Evolutionary conservation across 2,329 filamentous ascomycete genomes (phyloP).

Genomic region (Penicillium frequentans): DNA sequence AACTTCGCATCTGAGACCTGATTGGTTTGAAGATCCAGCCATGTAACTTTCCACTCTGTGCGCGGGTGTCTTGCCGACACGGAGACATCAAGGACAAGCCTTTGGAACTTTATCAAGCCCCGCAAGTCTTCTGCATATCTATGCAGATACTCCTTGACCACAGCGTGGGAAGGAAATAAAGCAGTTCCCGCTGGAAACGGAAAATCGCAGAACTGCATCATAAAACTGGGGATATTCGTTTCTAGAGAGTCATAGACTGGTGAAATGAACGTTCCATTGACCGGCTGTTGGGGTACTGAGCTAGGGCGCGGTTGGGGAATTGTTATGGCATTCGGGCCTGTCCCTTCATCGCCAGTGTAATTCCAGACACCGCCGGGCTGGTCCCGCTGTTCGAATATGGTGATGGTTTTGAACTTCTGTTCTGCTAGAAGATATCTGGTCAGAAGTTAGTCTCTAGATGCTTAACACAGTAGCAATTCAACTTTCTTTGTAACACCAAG

Average conservation of each 20-base stretch:
- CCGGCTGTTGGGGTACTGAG: not conserved
- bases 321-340: not conserved
- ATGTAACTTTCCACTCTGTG: constrained; percentile 7
- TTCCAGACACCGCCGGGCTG: constrained; percentile 9
- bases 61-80: not conserved
- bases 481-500: constrained; percentile 9
- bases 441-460: not conserved
- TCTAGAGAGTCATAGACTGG: constrained; percentile 11
- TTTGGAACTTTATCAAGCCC: constrained; percentile 1
- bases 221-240: constrained; percentile 10
- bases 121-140: constrained; percentile 8
- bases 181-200: constrained; percentile 1
- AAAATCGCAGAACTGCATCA: constrained; percentile 10
- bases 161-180: constrained; percentile 5
- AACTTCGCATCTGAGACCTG: not conserved
- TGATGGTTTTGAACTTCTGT: constrained; percentile 2
- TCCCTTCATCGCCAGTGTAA: constrained; percentile 7
- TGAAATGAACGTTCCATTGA: constrained; percentile 5
- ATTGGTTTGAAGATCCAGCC: constrained; percentile 1
- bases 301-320: constrained; percentile 1
- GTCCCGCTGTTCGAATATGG: constrained; percentile 9
- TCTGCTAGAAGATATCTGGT: constrained; percentile 8
- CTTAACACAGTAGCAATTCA: not conserved
- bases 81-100: constrained; percentile 2
- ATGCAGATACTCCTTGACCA: constrained; percentile 9